Percentiles rank a stretch among this genome's conserved stretches.
These are phyloP conservation scores for Myotisia sp. DNA, from an alignment of 2,329 filamentous ascomycete genomes.

Conservation along the genomic window DNA sequence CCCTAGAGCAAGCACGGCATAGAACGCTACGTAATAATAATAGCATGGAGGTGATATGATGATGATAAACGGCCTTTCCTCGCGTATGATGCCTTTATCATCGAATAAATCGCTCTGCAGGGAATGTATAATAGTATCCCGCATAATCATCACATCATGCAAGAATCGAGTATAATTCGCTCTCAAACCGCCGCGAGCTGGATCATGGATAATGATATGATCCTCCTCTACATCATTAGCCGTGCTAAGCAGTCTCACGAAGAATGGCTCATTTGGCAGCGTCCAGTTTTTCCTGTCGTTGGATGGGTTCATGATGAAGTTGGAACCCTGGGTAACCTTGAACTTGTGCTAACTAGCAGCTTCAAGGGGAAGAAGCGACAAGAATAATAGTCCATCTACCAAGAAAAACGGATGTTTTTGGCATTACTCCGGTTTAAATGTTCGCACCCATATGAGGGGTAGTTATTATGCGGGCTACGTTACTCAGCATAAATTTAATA, in stretches of 20 bases:
- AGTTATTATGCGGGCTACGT: too few species aligned
- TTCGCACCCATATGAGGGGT: too few species aligned
- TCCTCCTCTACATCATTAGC: not conserved
- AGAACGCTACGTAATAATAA: constrained; percentile 35
- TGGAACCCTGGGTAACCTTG: too few species aligned
- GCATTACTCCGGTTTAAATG: too few species aligned
- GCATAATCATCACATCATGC: not conserved
- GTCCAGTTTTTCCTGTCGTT: too few species aligned
- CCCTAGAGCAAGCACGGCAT: constrained; percentile 34
- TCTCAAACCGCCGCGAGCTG: not conserved
- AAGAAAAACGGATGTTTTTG: too few species aligned
- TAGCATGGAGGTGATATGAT: constrained; percentile 35
- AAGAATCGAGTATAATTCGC: not conserved
- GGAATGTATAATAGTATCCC: not conserved
- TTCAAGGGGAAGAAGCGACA: too few species aligned
- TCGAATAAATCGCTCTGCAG: not conserved
- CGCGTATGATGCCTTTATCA: not conserved
- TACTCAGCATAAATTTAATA: too few species aligned
- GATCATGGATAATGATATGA: constrained; percentile 1
- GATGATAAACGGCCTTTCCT: constrained; percentile 20
- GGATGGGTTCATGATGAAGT: too few species aligned
- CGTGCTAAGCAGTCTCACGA: not conserved
- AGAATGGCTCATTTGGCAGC: constrained; percentile 3
- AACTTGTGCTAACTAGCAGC: too few species aligned
- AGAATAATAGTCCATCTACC: too few species aligned